Evolutionary conservation across 768 basidiomycete species (phyloP).

Genomic region (Agaricus blazei): DNA sequence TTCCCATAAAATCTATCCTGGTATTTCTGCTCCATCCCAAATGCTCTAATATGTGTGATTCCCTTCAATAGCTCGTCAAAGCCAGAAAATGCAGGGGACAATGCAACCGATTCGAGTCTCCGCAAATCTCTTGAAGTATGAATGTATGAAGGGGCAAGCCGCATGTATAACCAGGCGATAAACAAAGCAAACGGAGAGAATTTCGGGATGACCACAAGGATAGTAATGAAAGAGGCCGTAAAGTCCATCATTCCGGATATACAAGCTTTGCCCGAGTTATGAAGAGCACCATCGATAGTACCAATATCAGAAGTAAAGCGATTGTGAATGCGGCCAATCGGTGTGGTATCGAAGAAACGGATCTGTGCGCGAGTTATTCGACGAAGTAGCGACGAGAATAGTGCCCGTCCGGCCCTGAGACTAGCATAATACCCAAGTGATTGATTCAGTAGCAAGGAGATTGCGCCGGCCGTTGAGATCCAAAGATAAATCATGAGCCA

Average conservation of each 20-base stretch:
- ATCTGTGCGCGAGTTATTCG: slow-evolving; percentile 58
- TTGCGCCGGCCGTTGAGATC: slow-evolving; percentile 56
- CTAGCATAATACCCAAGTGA: slow-evolving; percentile 64
- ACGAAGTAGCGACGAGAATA: slow-evolving; percentile 51
- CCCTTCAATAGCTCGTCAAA: slow-evolving; percentile 70
- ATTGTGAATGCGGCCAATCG: slow-evolving; percentile 74
- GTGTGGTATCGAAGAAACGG: slow-evolving; percentile 71
- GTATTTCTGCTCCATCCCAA: slow-evolving; percentile 65
- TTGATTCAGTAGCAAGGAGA: slow-evolving; percentile 49
- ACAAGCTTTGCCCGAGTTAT: slow-evolving; percentile 49
- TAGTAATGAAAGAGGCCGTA: slow-evolving; percentile 56
- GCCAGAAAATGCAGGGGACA: slow-evolving; percentile 69
- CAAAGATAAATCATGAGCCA: slow-evolving; percentile 63
- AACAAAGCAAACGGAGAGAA: slow-evolving; percentile 64
- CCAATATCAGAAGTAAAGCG: slow-evolving; percentile 77
- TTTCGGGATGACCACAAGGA: slow-evolving; percentile 55
- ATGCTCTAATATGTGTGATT: slow-evolving; percentile 63
- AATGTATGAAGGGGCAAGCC: slow-evolving; percentile 57
- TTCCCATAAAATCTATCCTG: slow-evolving; percentile 57
- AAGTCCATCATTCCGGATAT: slow-evolving; percentile 57
- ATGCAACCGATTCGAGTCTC: slow-evolving; percentile 57
- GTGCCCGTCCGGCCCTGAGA: slow-evolving; percentile 56
- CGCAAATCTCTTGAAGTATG: slow-evolving; percentile 62
- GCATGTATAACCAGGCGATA: slow-evolving; percentile 66
- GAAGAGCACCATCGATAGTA: slow-evolving; percentile 62